Conservation (phyloP, 108 stramenopile species). For the Craspedostauros australis region DNA sequence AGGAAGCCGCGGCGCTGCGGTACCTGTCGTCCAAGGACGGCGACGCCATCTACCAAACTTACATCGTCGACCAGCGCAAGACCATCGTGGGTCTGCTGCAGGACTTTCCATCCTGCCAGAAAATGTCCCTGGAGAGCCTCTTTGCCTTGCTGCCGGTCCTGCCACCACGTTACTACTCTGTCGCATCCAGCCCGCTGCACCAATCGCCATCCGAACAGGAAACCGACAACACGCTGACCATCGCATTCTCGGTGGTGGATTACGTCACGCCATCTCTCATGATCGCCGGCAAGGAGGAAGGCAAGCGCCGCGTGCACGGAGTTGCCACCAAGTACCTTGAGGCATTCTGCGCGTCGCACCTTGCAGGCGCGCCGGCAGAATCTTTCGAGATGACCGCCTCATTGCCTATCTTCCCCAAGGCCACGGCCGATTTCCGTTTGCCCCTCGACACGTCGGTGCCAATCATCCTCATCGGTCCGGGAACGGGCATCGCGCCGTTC, state of each 20-base stretch:
- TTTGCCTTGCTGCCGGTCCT: conserved; percentile 63
- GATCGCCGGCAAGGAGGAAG: conserved; percentile 26
- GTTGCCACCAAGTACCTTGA: conserved; percentile 79
- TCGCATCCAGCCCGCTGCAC: conserved; percentile 85
- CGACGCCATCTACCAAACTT: conserved; percentile 32
- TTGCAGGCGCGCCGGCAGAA: conserved; percentile 4
- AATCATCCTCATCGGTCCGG: conserved; percentile 94
- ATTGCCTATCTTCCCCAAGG: conserved; percentile 82
- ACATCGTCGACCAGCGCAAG: conserved; percentile 66
- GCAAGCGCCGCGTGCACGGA: conserved; percentile 59
- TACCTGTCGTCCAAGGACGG: conserved; percentile 49
- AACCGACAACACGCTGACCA: conserved; percentile 25
- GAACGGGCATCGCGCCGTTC: conserved; percentile 98
- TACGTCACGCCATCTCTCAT: conserved; percentile 58
- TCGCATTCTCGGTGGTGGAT: conserved; percentile 90
- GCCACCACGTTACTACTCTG: conserved; percentile 89
- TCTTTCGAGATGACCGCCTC: background rate
- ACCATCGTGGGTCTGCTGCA: conserved; percentile 73
- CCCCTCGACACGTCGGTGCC: conserved; percentile 67
- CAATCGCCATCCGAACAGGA: conserved; percentile 5
- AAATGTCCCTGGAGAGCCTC: conserved; percentile 63
- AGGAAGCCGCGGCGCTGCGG: conserved; percentile 45
- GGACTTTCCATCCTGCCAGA: conserved; percentile 81
- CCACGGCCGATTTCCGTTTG: conserved; percentile 77
- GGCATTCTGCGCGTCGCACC: conserved; percentile 44